These are phyloP conservation scores for Pleurozium schreberi DNA, from an alignment of 225 moss, liverwort and hornwort species.

Conservation along the genomic window DNA sequence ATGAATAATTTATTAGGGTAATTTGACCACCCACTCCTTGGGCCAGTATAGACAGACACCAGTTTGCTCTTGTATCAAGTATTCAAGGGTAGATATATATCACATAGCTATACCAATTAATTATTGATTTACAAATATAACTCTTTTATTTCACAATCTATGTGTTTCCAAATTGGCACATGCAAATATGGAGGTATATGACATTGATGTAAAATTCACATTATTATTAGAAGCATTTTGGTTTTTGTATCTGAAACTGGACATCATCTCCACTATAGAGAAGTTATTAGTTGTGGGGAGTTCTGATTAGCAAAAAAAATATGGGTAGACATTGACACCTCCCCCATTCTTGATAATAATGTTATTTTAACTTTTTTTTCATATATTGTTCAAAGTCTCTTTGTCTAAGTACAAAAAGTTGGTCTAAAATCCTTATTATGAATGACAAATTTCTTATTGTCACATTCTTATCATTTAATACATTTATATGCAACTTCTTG, in stretches of 20 bases:
- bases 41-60: no score
- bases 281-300: background rate
- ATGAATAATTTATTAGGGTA: background rate
- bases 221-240: background rate
- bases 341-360: no score
- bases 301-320: background rate
- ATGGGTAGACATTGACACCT: background rate
- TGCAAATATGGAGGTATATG: background rate
- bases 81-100: no score
- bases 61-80: no score
- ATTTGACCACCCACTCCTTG: background rate
- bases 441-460: background rate
- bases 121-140: background rate
- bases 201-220: background rate
- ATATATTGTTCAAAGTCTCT: no score
- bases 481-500: background rate
- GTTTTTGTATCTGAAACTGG: background rate
- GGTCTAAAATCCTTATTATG: background rate
- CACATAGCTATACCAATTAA: no score
- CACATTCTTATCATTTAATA: background rate
- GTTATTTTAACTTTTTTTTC: no score
- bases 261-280: background rate
- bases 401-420: background rate
- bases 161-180: background rate
- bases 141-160: background rate